Conservation (phyloP, 169 alveolate species). For the Plasmodium cynomolgi region DNA sequence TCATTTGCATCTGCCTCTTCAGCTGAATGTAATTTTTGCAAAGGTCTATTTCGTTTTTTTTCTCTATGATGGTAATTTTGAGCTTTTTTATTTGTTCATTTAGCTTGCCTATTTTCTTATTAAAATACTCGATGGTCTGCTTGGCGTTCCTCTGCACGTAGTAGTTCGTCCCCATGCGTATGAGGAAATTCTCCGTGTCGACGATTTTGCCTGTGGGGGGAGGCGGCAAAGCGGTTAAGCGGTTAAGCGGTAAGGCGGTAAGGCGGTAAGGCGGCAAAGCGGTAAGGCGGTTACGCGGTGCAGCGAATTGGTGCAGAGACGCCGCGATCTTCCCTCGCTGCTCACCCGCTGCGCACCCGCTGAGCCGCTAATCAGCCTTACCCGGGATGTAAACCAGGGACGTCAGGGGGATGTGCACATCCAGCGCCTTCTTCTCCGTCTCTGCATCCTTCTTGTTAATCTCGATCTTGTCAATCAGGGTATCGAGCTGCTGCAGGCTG, state of each 20-base stretch:
- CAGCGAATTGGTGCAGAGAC: neutral
- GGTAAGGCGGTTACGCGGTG: neutral
- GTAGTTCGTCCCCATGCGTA: conserved; percentile 72
- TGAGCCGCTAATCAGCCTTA: neutral
- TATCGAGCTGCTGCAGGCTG: conserved; percentile 2
- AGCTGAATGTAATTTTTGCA: conserved; percentile 66
- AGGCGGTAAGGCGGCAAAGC: neutral
- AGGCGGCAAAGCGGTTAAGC: neutral
- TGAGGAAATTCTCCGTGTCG: conserved; percentile 49
- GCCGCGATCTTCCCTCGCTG: neutral
- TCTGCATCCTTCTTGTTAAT: neutral
- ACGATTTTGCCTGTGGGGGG: conserved; percentile 47
- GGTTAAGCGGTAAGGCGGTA: neutral
- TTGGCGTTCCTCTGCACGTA: conserved; percentile 58
- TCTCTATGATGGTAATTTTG: conserved; percentile 47
- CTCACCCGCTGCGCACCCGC: neutral
- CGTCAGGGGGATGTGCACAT: conserved; percentile 69
- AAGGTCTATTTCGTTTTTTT: conserved; percentile 64
- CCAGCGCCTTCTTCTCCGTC: conserved; percentile 13
- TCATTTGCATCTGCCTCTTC: conserved; percentile 37
- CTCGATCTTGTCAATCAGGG: neutral
- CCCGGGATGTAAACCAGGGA: conserved; percentile 66
- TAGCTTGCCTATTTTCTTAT: conserved; percentile 43
- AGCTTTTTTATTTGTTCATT: conserved; percentile 45
- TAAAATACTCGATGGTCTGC: conserved; percentile 50